Conservation (phyloP, 1,139 yeast species). For the Trichomonascaceae sp. region DNA sequence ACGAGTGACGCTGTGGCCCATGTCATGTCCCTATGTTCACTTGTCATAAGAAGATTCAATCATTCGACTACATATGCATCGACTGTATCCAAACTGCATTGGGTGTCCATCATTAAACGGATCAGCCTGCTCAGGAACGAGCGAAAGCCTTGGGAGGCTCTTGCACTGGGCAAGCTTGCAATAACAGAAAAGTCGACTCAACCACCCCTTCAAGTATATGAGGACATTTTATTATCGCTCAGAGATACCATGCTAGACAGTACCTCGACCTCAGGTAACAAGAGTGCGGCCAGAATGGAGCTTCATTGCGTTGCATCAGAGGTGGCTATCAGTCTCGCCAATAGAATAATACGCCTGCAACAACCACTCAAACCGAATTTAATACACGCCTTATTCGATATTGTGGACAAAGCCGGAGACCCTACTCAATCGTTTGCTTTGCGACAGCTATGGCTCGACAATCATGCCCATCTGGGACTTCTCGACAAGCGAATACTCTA, state of each 20-base stretch:
- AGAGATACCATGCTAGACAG: background rate
- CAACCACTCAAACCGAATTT: background rate
- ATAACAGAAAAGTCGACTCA: background rate
- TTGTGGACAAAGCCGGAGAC: background rate
- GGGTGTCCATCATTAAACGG: background rate
- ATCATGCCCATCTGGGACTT: slow-evolving; percentile 1
- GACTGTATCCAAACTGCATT: background rate
- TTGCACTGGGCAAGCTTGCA: background rate
- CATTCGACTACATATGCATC: too few relatives aligned
- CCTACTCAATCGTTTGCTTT: background rate
- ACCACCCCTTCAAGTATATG: background rate
- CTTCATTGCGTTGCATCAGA: background rate
- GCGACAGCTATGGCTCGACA: background rate
- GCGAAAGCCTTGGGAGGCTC: background rate
- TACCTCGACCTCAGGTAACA: background rate
- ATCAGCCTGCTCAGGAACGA: background rate
- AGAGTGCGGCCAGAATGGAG: background rate
- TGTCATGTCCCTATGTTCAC: too few relatives aligned
- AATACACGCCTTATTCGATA: background rate
- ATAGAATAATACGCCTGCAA: background rate
- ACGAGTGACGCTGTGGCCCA: too few relatives aligned
- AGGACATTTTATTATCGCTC: background rate
- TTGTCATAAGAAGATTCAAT: too few relatives aligned
- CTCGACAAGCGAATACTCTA: slow-evolving; percentile 3
- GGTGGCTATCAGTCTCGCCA: background rate